Evolutionary conservation across 805 yeast genomes (phyloP), one percentile per base, ranked within the genome.

Genomic region (Candida railenensis): DNA sequence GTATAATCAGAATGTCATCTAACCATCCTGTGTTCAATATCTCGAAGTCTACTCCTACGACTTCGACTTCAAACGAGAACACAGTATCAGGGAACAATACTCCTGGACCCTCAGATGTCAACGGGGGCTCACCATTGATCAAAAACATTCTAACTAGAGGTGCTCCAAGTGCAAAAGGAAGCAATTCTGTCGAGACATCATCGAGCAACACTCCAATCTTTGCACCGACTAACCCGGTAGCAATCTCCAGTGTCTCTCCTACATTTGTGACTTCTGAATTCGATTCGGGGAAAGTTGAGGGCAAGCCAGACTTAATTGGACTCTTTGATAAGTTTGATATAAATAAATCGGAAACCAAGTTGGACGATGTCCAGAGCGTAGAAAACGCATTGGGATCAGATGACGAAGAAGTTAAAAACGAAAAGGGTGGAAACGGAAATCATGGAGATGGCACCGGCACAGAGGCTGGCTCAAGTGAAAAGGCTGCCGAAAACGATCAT

Each of bases 1-100:
- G 11, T 5, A 25, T 7, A 11, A 7, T 5, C 30, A 25, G 11
- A 25, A 25, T 25, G 30, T 7, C 9, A 5, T 25, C 30, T 25
- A 25, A 25, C 30, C 30, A 56, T 28, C 53, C 64, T 44, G 58
- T 62, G 9, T 70, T 69, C 52, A 71, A 60, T 48, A 57, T 70
- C 19, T 54, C 68, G 21, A 72, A 72, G 51, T 56, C 76, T 3
- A 60, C 67, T 8, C 67, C 77, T 16, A 71, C 77, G 2, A 71
- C 76, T 2, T 69, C 74, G 15, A 70, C 75, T 5, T 65, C 72
- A 19, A 67, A 67, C 40, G 56, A 65, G 33, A 66, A 56, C 46
- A 61, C 69, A 14, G 52, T 60, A 3, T 59, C 55, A 11, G 42
- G 40, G 20, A 36, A 20, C 22, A 36, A 19, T 22, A 36, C 39